Base-by-base conservation (phyloP, 2,329 filamentous ascomycete genomes). In the Sclerotinia minor region DNA sequence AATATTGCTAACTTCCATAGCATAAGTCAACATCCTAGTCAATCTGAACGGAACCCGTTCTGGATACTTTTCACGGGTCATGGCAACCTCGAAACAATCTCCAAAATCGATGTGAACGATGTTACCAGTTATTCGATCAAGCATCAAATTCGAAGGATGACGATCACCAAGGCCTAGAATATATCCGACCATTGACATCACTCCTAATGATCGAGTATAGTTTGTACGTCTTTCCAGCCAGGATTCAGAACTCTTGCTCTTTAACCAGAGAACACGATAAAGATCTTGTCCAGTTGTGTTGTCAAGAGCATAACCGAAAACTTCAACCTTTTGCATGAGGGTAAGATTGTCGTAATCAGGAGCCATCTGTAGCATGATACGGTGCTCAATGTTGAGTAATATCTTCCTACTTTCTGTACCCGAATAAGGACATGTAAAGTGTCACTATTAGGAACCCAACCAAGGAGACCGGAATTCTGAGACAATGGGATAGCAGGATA, bases 111-210 rank as follows among this genome's bases (percentile, higher is more conserved):
- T 98, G 78, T 99, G 95, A 72, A 99, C 90, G 71, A 99, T 95
- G 82, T 96, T 97, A 77, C 95, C 95, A 0, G 94, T 98, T 70
- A 96, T 88, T 50, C 93, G 90, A 79, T 99, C 95, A 52, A 99
- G 89, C 90, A 99, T 96, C 76, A 99, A 82, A 79, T 99, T 99
- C 69, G 93, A 97, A 49, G 96, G 96, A 80, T 99, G 95, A 59
- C 96, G 89, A 81, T 99, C 95, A 66, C 95, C 95, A 19, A 99
- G 84, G 69, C 95, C 96, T 29, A 99, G 87, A 72, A 99, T 98
- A 79, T 99, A 99, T 71, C 95, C 95, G n/a, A 98, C 95, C 93
- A 99, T 99, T n/a, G 93, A 97, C 95, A 99, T 99, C 75, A 99
- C 95, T 74, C 92, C 95, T 2, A 99, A 84, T 1, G 94, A 98